Base-by-base conservation (phyloP, 2,329 filamentous ascomycete species). In the Trichoderma sp. region DNA sequence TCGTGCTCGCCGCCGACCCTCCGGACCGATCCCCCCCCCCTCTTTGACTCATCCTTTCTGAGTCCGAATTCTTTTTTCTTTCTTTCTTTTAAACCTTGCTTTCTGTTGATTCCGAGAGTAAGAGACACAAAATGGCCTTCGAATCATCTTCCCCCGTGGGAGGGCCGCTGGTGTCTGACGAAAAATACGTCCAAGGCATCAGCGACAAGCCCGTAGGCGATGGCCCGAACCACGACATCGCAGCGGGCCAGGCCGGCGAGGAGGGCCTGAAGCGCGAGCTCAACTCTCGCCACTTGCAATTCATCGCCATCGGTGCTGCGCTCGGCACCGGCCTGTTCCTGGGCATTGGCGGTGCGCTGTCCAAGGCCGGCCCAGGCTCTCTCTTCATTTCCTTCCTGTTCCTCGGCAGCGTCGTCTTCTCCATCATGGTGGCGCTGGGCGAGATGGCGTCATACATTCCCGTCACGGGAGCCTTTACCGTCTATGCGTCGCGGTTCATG, bases 381-480 rank as follows among this genome's bases (percentile, higher is more conserved):
- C 85, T 88, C 46, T 82, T 93, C 58, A 85, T 93, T 72, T 89
- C 88, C 59, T 93, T 91, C 76, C 76, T 87, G 69, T 90, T 91
- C 71, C 85, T 94, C 75, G 92, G 91, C 63, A 83, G 87, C 18
- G 86, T 94, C 69, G 87, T 95, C 59, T 95, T 87, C 82, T 89
- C 89, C 5, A 89, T 94, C 79, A 94, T 95, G 90, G 84, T 85
- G 59, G 85, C 84, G 56, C 81, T 91, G 37, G 87, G 87, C 60
- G 89, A 96, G 80, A 91, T 96, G 85, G 90, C 91, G 11, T 90
- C 91, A 13, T 93, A 89, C 74, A 89, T 94, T 32, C 93, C 93
- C 6, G 88, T 94, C 43, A 83, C 90, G 24, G 92, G 91, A 69
- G 90, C 90, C 51, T 94, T 94, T 76, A 91, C 91, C 34, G 85